Percentiles rank a stretch among this genome's conserved stretches.
Evolutionary conservation across 352 stramenopile genomes (phyloP).

Genomic region (Phytophthora colocasiae): DNA sequence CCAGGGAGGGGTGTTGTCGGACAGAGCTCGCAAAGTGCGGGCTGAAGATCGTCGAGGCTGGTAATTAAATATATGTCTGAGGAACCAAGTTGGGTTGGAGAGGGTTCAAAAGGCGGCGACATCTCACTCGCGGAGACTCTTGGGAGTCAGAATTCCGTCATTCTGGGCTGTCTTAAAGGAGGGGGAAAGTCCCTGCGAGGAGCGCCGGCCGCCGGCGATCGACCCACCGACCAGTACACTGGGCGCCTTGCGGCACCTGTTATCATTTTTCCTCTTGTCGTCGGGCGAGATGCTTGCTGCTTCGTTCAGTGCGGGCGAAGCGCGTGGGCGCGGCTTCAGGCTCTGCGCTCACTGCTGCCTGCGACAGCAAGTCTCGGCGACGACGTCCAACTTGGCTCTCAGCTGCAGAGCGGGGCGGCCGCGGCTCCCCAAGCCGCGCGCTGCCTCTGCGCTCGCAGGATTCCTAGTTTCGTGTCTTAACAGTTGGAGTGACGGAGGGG

Average conservation of each 20-base stretch:
- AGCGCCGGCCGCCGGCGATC: slow-evolving; percentile 37
- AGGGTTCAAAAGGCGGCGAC: slow-evolving; percentile 27
- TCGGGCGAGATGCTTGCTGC: slow-evolving; percentile 22
- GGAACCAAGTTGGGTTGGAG: slow-evolving; percentile 41
- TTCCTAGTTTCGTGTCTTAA: slow-evolving; percentile 20
- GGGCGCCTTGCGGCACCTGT: slow-evolving; percentile 12
- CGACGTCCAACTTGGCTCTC: slow-evolving; percentile 37
- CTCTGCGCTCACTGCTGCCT: slow-evolving; percentile 33
- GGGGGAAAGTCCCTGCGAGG: slow-evolving; percentile 20
- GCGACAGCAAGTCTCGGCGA: slow-evolving; percentile 26
- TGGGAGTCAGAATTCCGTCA: slow-evolving; percentile 46
- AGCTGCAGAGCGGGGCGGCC: slow-evolving; percentile 24
- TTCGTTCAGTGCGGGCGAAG: slow-evolving; percentile 32
- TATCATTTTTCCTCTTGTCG: slow-evolving; percentile 37
- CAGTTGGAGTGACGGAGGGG: slow-evolving; percentile 11
- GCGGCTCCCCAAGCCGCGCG: slow-evolving; percentile 32
- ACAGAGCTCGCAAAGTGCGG: slow-evolving; percentile 9
- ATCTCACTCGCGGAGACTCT: slow-evolving; percentile 15
- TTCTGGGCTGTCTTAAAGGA: slow-evolving; percentile 40
- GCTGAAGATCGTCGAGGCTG: slow-evolving; percentile 15
- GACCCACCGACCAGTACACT: slow-evolving; percentile 50
- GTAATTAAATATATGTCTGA: slow-evolving; percentile 27
- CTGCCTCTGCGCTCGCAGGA: slow-evolving; percentile 30
- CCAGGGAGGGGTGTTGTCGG: slow-evolving; percentile 43
- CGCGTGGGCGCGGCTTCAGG: slow-evolving; percentile 23